phyloP scores from a whole-genome alignment of 2,329 filamentous ascomycete genomes.

The Aspergillus aculeatus region DNA sequence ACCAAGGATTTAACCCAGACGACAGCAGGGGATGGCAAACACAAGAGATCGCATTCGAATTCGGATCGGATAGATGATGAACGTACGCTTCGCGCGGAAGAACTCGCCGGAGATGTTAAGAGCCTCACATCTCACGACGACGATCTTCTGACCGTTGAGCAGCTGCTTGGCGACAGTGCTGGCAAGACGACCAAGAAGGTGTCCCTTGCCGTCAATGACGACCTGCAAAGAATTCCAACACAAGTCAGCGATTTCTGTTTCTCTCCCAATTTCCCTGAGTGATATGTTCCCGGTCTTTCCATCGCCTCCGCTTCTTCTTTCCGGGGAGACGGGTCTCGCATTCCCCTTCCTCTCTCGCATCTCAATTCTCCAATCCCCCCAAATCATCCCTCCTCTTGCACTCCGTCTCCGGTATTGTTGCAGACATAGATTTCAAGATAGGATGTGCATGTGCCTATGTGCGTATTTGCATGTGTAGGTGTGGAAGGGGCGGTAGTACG shows the following conservation, averaged over 20 bases:
- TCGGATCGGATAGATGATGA: slow-evolving; percentile 26
- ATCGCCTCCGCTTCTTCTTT: no score
- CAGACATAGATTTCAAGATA: no score
- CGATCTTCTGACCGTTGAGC: slow-evolving; percentile 98
- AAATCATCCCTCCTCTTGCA: no score
- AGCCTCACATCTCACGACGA: slow-evolving; percentile 96
- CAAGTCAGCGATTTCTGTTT: slow-evolving; percentile 39
- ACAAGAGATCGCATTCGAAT: slow-evolving; percentile 4
- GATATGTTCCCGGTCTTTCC: no score
- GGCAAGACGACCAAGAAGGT: slow-evolving; percentile 98
- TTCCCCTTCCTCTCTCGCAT: no score
- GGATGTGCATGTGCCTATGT: background rate
- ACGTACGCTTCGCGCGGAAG: slow-evolving; percentile 99
- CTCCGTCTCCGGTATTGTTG: no score
- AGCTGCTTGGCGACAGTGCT: slow-evolving; percentile 98
- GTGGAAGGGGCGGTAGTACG: slow-evolving; percentile 37
- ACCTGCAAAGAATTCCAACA: slow-evolving; percentile 60
- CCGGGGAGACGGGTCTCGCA: no score
- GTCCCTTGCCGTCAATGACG: slow-evolving; percentile 99
- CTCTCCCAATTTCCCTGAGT: no score
- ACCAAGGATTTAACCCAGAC: background rate
- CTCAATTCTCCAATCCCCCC: no score
- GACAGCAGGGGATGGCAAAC: background rate
- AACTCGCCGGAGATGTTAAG: slow-evolving; percentile 99
- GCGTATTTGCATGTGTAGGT: slow-evolving; percentile 14